A percentile compares a stretch with the other conserved stretches of the same genome.
Conservation (phyloP, 768 basidiomycete genomes). For the Lactarius trivialis region DNA sequence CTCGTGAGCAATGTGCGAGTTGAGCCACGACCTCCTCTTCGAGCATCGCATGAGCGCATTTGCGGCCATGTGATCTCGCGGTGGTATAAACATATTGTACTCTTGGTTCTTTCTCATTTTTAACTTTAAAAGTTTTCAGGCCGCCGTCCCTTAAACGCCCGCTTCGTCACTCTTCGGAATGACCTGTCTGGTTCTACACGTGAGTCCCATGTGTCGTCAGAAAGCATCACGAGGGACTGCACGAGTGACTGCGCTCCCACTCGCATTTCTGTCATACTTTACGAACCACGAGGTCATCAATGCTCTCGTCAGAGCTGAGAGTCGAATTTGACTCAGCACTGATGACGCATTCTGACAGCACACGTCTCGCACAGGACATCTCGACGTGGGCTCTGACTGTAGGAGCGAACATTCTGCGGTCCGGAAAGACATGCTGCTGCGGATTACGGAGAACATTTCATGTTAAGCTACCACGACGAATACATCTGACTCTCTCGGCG, state of each 20-base stretch:
- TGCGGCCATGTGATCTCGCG: not conserved
- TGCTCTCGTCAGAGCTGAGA: not conserved
- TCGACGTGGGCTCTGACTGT: not conserved
- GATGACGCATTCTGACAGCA: not conserved
- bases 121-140: not conserved
- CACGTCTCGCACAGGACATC: not conserved
- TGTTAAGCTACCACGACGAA: not conserved
- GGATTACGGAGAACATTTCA: not conserved
- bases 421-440: not conserved
- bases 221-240: not conserved
- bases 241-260: not conserved
- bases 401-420: not conserved
- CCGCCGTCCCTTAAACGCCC: not conserved
- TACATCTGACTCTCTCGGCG: not conserved
- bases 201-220: not conserved
- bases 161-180: not conserved
- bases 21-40: not conserved
- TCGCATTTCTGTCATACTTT: not conserved
- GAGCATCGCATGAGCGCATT: not conserved
- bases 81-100: no score
- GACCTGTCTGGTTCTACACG: not conserved
- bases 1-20: not conserved
- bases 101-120: not conserved
- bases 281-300: not conserved
- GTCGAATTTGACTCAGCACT: constrained; percentile 6